Evolutionary conservation across 2,329 filamentous ascomycete genomes (phyloP), one percentile per base, ranked within the genome.

Genomic region (Alternaria sp.): DNA sequence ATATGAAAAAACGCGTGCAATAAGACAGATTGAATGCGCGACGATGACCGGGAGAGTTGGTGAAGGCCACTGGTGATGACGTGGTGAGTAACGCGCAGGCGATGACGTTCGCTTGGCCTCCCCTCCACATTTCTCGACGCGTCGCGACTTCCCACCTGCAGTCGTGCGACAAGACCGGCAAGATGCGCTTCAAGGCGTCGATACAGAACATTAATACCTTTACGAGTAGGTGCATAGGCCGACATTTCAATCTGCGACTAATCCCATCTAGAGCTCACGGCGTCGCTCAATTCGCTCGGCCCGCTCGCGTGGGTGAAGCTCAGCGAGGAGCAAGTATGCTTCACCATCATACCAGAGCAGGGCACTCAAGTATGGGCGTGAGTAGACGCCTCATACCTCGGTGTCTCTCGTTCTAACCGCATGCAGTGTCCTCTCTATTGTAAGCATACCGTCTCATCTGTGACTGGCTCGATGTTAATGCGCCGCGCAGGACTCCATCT

Each of bases 321-420:
- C 32, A 93, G 95, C 81, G 89, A 96, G 81, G 90, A 94, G 62
- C 90, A 90, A 59, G 90, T 95, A 60, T 93, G 94, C 71, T 97
- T 99, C 82, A 98, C 96, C 63, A 92, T 98, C 74, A 95, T 98
- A 66, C 94, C 96, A 1, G 93, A 97, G 77, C 91, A 92, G 74
- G 95, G 96, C 63, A 96, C 93, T 9, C 95, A 98, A 85, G 95
- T 98, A 58, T 99, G 96, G 96, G 93, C 93, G 85, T 94, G 85
- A 77, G 90, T 89, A 47, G 66, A 45, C 30, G 56, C 55, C 70
- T 76, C 32, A 17, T 43, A 46, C 62, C 51, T 57, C 46, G 59
- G 51, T 30, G 47, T 57, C 43, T 17, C 50, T 46, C 28, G 56
- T 61, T 75, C 77, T 72, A 70, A 74, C 59, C 7, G 52, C 1